Conservation (phyloP, 2,329 filamentous ascomycete genomes). For the Neurospora sp. region DNA sequence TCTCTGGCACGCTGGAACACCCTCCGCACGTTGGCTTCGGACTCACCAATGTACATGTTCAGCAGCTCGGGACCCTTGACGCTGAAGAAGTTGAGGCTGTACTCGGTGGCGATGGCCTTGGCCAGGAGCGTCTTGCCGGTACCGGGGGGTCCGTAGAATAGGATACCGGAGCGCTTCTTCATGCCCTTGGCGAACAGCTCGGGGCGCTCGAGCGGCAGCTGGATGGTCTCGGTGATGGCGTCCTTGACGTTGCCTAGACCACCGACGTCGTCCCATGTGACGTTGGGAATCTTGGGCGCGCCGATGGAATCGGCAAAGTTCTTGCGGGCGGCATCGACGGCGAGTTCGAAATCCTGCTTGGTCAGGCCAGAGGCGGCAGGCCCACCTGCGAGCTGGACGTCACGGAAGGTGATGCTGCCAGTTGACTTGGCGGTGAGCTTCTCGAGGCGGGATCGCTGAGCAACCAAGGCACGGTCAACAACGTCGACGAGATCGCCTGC, state of each 20-base stretch:
- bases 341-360: slow-evolving; percentile 77
- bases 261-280: slow-evolving; percentile 92
- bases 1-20: slow-evolving; percentile 84
- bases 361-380: slow-evolving; percentile 68
- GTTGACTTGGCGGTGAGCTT: slow-evolving; percentile 47
- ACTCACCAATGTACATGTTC: slow-evolving; percentile 95
- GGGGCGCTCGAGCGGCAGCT: slow-evolving; percentile 79
- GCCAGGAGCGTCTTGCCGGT: slow-evolving; percentile 89
- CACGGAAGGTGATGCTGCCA: slow-evolving; percentile 53
- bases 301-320: slow-evolving; percentile 98
- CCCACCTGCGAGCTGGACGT: slow-evolving; percentile 83
- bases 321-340: slow-evolving; percentile 89
- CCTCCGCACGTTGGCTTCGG: slow-evolving; percentile 79
- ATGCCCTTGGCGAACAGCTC: slow-evolving; percentile 95
- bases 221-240: slow-evolving; percentile 93
- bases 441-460: slow-evolving; percentile 66
- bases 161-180: slow-evolving; percentile 91
- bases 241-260: slow-evolving; percentile 91
- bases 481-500: slow-evolving; percentile 92
- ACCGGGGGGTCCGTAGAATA: slow-evolving; percentile 85
- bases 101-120: slow-evolving; percentile 88
- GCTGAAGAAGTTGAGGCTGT: slow-evolving; percentile 88
- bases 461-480: slow-evolving; percentile 77
- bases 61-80: slow-evolving; percentile 86
- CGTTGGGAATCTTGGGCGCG: slow-evolving; percentile 94